phyloP scores from a whole-genome alignment of 768 basidiomycete genomes.

The Auricularia cornea region DNA sequence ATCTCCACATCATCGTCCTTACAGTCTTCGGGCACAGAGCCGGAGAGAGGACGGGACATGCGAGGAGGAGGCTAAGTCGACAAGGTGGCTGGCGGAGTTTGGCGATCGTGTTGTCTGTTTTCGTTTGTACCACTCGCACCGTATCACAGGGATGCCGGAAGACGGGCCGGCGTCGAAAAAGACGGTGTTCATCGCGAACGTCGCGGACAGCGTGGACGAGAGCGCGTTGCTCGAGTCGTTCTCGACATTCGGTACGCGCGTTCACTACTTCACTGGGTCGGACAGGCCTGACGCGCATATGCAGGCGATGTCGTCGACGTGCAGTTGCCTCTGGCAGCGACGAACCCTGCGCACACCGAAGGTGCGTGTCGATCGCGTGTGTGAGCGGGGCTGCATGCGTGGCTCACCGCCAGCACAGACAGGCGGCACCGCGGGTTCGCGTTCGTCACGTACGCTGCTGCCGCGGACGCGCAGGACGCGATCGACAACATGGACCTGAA shows the following conservation, averaged over 20 bases:
- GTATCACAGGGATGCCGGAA: conserved; percentile 36
- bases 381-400: background rate
- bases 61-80: too few species aligned
- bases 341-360: conserved; percentile 56
- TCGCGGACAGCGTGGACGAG: conserved; percentile 81
- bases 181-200: conserved; percentile 77
- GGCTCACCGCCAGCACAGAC: conserved; percentile 32
- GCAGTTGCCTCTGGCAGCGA: conserved; percentile 71
- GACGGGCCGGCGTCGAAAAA: conserved; percentile 80
- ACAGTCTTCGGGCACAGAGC: too few species aligned
- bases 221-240: conserved; percentile 67
- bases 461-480: conserved; percentile 86
- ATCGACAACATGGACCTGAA: conserved; percentile 99
- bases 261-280: conserved; percentile 7
- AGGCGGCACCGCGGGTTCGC: conserved; percentile 89
- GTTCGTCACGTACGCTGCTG: conserved; percentile 76
- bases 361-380: conserved; percentile 32
- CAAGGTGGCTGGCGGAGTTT: too few species aligned
- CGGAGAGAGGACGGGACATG: too few species aligned
- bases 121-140: background rate
- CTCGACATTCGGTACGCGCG: conserved; percentile 82
- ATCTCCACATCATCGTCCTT: too few species aligned
- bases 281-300: background rate
- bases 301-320: conserved; percentile 90
- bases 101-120: too few species aligned